Evolutionary conservation across 176 grass and related monocot species (phyloP), one percentile per base, ranked within the genome.

Genomic region (Themeda triandra): DNA sequence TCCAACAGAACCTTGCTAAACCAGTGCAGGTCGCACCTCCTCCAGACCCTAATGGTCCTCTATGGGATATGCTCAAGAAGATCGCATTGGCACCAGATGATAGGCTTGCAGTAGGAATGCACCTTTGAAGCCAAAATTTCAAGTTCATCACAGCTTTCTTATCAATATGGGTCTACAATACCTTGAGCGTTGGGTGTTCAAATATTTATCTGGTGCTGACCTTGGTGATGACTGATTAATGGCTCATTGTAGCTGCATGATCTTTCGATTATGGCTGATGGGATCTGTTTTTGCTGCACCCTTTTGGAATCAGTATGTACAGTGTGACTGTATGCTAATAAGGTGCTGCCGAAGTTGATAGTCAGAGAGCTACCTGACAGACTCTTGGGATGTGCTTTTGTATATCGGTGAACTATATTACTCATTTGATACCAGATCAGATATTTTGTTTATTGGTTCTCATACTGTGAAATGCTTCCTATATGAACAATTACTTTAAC

Each of bases 91-190:
- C 12, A 69, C 10, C 29, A 0, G 29, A 54, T 11, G 49, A 80
- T 48, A 66, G 27, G 30, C 25, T 79, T 5, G 3, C 21, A 10
- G 21, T 69, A 14, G 64, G 44, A 0, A 1, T 59, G 10, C 36
- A 82, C n/a, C 80, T 82, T 82, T 71, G 33, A 82, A 82, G 35
- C 33, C 49, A 42, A 15, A 82, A 42, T 69, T 82, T 30, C 9
- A 59, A 82, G 36, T 60, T 2, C 33, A 60, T 60, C 49, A 15
- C 25, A 71, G 24, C 19, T 82, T 60, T 0, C 66, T 82, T 71
- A 13, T 82, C 32, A 71, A 4, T 10, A 82, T 82, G 66, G 66
- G 32, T 71, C 23, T 41, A 41, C 33, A 82, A 14, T 67, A 80
- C 35, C 31, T 81, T 18, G 23, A 30, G 30, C 14, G 79, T 27